These are phyloP conservation scores for Strobilomyces confusus DNA, from an alignment of 768 basidiomycete species.

Conservation along the genomic window DNA sequence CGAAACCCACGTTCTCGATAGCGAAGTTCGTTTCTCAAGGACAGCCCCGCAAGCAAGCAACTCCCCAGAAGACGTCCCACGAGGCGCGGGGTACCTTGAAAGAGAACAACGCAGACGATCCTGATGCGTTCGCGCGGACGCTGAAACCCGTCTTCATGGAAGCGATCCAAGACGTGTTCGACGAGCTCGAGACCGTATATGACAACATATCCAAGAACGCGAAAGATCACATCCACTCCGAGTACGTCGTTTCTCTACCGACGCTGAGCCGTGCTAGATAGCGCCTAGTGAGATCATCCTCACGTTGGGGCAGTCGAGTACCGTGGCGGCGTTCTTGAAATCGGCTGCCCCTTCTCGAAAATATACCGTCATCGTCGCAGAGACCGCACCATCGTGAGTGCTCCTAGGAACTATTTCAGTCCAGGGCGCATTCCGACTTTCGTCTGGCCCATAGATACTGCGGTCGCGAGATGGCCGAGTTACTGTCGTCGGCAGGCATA, in stretches of 20 bases:
- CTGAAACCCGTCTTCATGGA: constrained; percentile 95
- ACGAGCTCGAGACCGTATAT: constrained; percentile 94
- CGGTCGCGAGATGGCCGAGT: constrained; percentile 80
- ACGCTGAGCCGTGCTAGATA: not conserved
- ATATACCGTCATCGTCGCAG: constrained; percentile 94
- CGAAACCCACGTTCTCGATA: constrained; percentile 58
- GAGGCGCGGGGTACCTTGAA: constrained; percentile 57
- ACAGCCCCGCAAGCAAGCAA: constrained; percentile 53
- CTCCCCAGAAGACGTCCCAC: constrained; percentile 32
- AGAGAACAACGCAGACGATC: constrained; percentile 72
- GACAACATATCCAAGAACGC: constrained; percentile 93
- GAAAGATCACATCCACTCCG: constrained; percentile 96
- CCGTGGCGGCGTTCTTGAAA: constrained; percentile 91
- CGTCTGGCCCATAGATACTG: constrained; percentile 52
- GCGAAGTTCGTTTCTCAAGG: constrained; percentile 81
- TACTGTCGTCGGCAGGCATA: constrained; percentile 73
- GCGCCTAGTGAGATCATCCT: constrained; percentile 81
- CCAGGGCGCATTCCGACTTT: constrained; percentile 1
- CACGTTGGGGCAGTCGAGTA: constrained; percentile 90
- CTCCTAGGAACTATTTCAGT: not conserved
- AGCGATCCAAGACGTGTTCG: constrained; percentile 93
- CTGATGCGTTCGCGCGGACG: constrained; percentile 69
- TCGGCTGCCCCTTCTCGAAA: constrained; percentile 85
- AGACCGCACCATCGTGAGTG: constrained; percentile 88
- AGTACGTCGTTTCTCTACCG: constrained; percentile 50